These are phyloP conservation scores for Calamus simplicifolius DNA, from an alignment of 176 grass and related monocot genomes.

Conservation along the genomic window DNA sequence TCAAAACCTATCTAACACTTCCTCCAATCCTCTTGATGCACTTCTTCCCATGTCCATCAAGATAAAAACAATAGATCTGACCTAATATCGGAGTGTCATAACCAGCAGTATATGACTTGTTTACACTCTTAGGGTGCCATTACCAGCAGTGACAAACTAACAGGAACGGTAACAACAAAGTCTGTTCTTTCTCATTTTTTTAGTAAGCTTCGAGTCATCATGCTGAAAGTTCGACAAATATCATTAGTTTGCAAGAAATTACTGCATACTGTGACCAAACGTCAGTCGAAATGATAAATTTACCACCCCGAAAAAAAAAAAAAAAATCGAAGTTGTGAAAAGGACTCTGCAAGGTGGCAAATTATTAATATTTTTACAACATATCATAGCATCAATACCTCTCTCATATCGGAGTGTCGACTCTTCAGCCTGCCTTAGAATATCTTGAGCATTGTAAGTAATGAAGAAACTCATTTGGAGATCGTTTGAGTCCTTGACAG, in stretches of 20 bases:
- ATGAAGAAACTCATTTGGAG: constrained; percentile 81
- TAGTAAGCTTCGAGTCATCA: no score
- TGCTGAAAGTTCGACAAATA: background rate
- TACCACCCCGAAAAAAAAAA: background rate
- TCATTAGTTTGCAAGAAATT: background rate
- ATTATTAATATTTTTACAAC: background rate
- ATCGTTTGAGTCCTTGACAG: constrained; percentile 40
- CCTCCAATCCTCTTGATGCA: no score
- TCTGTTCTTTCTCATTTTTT: no score
- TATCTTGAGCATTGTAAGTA: constrained; percentile 37
- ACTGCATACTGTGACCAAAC: background rate
- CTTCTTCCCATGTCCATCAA: no score
- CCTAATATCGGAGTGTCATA: no score
- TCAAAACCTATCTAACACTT: no score
- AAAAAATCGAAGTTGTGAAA: background rate
- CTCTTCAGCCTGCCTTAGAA: constrained; percentile 57
- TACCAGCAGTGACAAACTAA: no score
- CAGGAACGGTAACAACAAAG: no score
- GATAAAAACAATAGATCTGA: no score
- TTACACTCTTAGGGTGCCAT: no score
- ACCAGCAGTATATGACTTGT: no score
- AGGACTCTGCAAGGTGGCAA: background rate
- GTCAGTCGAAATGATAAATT: background rate
- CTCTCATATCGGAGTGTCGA: constrained; percentile 50
- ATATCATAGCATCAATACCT: constrained; percentile 30